Evolutionary conservation across 2,329 filamentous ascomycete species (phyloP).

Genomic region (Chrysosporium queenslandicum): DNA sequence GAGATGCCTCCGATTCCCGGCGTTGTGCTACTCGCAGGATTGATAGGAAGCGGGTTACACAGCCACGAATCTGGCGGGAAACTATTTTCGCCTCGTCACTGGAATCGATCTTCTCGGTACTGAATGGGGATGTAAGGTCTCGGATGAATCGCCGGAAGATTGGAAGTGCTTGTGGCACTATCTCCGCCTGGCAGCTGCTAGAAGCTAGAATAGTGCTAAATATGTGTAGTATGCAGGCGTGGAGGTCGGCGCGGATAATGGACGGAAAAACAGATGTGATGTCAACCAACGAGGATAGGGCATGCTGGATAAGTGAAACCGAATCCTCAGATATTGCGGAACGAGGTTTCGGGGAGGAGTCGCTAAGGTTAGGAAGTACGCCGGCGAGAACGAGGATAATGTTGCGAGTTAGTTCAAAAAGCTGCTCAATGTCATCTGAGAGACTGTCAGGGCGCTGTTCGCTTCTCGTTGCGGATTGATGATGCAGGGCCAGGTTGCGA

Average conservation of each 20-base stretch:
- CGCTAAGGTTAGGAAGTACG: constrained; percentile 61
- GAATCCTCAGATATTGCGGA: constrained; percentile 82
- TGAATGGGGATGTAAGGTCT: constrained; percentile 50
- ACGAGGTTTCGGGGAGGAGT: constrained; percentile 51
- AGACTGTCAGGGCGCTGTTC: constrained; percentile 62
- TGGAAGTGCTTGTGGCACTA: constrained; percentile 80
- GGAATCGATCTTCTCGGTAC: constrained; percentile 27
- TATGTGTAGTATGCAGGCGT: constrained; percentile 94
- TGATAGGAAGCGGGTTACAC: constrained; percentile 68
- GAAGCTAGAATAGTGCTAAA: constrained; percentile 88
- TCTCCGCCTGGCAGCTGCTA: constrained; percentile 72
- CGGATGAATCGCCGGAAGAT: constrained; percentile 85
- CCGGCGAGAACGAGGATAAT: constrained; percentile 88
- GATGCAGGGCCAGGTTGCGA: constrained; percentile 75
- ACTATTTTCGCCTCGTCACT: constrained; percentile 37
- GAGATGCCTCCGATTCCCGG: constrained; percentile 55
- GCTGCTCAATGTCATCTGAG: constrained; percentile 93
- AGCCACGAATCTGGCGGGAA: constrained; percentile 68
- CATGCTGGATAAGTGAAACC: constrained; percentile 64
- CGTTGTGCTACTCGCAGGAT: constrained; percentile 48
- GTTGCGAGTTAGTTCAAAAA: constrained; percentile 92
- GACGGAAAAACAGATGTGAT: constrained; percentile 91
- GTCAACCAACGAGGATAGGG: constrained; percentile 81
- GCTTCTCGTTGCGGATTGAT: constrained; percentile 71
- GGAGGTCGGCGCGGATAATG: constrained; percentile 91